Percentiles rank a stretch among this genome's conserved stretches.
phyloP scores from a whole-genome alignment of 108 stramenopile species.

The Cyclotella choctawhatcheeana region DNA sequence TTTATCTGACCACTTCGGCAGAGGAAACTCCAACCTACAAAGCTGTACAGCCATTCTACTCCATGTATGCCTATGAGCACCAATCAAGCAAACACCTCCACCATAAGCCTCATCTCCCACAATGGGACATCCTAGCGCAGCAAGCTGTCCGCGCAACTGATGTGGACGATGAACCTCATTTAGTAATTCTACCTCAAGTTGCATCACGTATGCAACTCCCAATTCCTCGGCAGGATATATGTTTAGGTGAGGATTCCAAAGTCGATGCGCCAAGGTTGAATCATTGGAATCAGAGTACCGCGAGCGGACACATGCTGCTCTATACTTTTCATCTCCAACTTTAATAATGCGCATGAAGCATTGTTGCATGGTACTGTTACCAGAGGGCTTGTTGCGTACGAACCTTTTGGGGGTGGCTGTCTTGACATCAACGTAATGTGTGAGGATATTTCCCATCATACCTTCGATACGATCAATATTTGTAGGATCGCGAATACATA shows the following conservation, averaged over 20 bases:
- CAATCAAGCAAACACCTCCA: constrained; percentile 44
- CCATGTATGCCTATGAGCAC: constrained; percentile 47
- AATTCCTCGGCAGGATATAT: constrained; percentile 35
- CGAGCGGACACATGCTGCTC: constrained; percentile 50
- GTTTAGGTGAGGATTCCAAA: constrained; percentile 39
- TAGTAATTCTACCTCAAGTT: constrained; percentile 50
- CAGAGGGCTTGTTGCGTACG: constrained; percentile 37
- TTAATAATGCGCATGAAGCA: constrained; percentile 46
- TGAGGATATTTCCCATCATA: constrained; percentile 22
- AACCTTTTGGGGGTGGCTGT: constrained; percentile 54
- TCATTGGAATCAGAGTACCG: constrained; percentile 47
- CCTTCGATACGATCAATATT: constrained; percentile 52
- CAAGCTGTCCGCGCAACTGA: constrained; percentile 57
- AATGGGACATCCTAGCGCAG: constrained; percentile 56
- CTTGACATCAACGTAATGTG: constrained; percentile 47
- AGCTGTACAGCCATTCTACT: constrained; percentile 46
- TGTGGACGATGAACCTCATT: constrained; percentile 44
- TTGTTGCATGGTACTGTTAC: constrained; percentile 34
- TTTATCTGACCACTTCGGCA: constrained; percentile 37
- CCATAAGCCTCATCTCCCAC: constrained; percentile 54
- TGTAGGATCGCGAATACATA: constrained; percentile 48
- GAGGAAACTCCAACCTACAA: constrained; percentile 42
- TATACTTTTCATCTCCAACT: constrained; percentile 36
- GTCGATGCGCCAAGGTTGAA: constrained; percentile 42
- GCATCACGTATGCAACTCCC: constrained; percentile 47